Evolutionary conservation across 331 rosid genomes (phyloP).

Genomic region (Saraca asoca): DNA sequence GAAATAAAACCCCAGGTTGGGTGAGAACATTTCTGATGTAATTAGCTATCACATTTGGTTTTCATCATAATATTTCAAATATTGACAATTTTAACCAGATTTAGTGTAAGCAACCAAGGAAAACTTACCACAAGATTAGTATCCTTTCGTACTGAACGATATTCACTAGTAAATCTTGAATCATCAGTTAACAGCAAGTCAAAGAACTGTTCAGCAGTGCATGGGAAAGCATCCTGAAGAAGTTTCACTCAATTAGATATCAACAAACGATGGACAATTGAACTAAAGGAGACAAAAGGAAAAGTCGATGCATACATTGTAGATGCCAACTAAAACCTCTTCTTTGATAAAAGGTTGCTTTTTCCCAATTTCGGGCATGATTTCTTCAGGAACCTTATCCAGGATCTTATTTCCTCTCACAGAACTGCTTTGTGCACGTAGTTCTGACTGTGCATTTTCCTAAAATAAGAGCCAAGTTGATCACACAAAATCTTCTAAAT

Average conservation of each 20-base stretch:
- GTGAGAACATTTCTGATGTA: not conserved
- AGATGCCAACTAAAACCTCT: constrained; percentile 67
- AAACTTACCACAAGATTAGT: constrained; percentile 86
- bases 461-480: constrained; percentile 40
- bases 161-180: constrained; percentile 65
- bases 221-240: constrained; percentile 79
- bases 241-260: constrained; percentile 36
- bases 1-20: constrained; percentile 1
- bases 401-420: constrained; percentile 53
- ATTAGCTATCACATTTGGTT: constrained; percentile 20
- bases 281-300: constrained; percentile 29
- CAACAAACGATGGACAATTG: constrained; percentile 23
- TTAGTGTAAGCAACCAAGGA: constrained; percentile 28
- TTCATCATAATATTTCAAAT: constrained; percentile 12
- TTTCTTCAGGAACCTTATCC: constrained; percentile 58
- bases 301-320: constrained; percentile 58
- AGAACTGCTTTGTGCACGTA: constrained; percentile 98
- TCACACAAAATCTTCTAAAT: constrained; percentile 25
- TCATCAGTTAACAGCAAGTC: constrained; percentile 61
- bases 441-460: constrained; percentile 90
- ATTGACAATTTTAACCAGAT: constrained; percentile 22
- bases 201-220: constrained; percentile 81
- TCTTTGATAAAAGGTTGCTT: constrained; percentile 73
- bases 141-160: constrained; percentile 75
- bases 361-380: constrained; percentile 53